Evolutionary conservation across 2,329 filamentous ascomycete genomes (phyloP).

Genomic region (Pestalotiopsis fici): DNA sequence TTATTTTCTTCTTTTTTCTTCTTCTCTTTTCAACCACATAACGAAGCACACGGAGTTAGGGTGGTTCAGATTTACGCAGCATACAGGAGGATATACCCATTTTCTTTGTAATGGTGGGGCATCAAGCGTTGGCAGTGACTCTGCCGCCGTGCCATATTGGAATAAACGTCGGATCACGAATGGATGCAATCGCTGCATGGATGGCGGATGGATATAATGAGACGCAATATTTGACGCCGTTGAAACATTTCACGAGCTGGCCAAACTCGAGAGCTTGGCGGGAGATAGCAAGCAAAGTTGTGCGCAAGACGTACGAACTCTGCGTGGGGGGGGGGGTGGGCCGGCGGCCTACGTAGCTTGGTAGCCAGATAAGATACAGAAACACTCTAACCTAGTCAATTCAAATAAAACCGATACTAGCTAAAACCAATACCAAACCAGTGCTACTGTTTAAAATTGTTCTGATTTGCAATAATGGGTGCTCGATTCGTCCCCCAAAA

Average conservation of each 20-base stretch:
- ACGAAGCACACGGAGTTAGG: constrained; percentile 9
- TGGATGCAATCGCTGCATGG: background rate
- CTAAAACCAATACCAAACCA: background rate
- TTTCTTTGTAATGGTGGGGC: constrained; percentile 7
- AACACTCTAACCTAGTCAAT: background rate
- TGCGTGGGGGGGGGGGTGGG: too few relatives aligned
- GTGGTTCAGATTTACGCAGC: background rate
- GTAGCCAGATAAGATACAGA: background rate
- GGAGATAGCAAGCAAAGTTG: background rate
- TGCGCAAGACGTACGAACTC: background rate
- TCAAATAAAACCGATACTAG: background rate
- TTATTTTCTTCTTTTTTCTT: background rate
- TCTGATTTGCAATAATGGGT: background rate
- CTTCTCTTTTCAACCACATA: background rate
- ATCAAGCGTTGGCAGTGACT: background rate
- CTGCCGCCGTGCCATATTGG: background rate
- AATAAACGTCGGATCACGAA: background rate
- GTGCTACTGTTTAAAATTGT: background rate
- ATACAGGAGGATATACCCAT: constrained; percentile 16
- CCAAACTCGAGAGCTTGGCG: background rate
- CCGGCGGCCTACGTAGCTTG: background rate
- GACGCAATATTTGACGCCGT: background rate
- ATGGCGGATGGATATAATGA: background rate
- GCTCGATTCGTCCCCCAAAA: background rate
- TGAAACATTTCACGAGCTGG: background rate